A percentile compares a stretch with the other conserved stretches of the same genome.
These are phyloP conservation scores for Aspergillus glaucus DNA, from an alignment of 2,329 filamentous ascomycete genomes.

Conservation along the genomic window DNA sequence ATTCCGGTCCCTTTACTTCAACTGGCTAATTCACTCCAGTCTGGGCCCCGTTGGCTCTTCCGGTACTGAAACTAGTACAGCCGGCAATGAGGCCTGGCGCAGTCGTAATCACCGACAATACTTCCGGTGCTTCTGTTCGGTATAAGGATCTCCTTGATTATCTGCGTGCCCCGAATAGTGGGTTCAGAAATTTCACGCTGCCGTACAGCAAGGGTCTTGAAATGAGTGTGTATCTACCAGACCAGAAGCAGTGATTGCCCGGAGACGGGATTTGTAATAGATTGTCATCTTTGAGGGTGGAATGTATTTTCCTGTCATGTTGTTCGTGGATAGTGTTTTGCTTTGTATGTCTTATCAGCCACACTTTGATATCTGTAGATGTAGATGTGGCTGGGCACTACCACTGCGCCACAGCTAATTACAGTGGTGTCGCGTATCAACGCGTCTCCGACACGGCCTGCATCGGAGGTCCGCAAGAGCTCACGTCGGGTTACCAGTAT, in stretches of 20 bases:
- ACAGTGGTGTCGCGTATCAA: constrained; percentile 1
- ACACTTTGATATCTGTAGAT: too few relatives aligned
- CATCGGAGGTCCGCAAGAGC: not conserved
- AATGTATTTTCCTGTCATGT: too few relatives aligned
- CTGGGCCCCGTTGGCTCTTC: constrained; percentile 34
- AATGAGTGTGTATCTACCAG: constrained; percentile 33
- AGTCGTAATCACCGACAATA: constrained; percentile 36
- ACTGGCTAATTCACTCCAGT: constrained; percentile 18
- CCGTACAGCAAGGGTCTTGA: constrained; percentile 47
- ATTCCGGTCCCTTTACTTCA: not conserved
- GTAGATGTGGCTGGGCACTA: too few relatives aligned
- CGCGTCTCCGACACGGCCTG: constrained; percentile 1
- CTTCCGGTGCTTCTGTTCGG: constrained; percentile 18
- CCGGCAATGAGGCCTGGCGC: constrained; percentile 31
- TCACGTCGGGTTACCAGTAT: not conserved
- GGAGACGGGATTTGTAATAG: too few relatives aligned
- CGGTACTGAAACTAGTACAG: constrained; percentile 31
- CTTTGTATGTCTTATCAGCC: too few relatives aligned
- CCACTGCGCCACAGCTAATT: constrained; percentile 1
- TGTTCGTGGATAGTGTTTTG: too few relatives aligned
- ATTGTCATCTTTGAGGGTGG: too few relatives aligned
- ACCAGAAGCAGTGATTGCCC: too few relatives aligned
- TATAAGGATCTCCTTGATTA: constrained; percentile 44
- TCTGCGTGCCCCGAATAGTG: constrained; percentile 41
- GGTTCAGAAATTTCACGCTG: constrained; percentile 46